Base-by-base conservation (phyloP, 2,329 filamentous ascomycete species). In the Penicillium sp. region DNA sequence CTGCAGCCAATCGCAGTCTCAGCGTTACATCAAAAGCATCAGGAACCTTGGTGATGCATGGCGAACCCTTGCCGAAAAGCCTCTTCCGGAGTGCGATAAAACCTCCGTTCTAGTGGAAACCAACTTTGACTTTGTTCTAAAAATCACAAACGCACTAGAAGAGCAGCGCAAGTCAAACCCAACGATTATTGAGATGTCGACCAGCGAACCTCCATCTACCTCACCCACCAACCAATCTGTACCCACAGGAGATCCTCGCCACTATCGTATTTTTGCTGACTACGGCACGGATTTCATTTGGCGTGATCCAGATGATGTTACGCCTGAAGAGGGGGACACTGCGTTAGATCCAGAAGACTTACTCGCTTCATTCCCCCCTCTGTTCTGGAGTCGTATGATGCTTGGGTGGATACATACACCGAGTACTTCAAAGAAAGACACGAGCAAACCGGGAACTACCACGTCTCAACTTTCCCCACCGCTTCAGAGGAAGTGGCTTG, bases 221-320 rank as follows among this genome's bases (percentile, higher is more conserved):
- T 23, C 29, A 27, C 8, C 53, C 13, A 49, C 27, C 25, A 33
- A 47, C 5, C 26, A 47, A n/a, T 29, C 26, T 26, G 1, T n/a
- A 37, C 23, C 45, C 27, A 47, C 23, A 26, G 19, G 52, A 26
- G 1, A 7, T 11, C 49, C 46, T n/a, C 57, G 52, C 1, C 59
- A 63, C 42, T 67, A 63, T 25, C 58, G 60, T 10, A 67, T 64
- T 14, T 59, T 62, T 33, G 44, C 63, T 10, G 66, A 67, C 21
- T 63, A 60, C 31, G 58, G 60, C 21, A 62, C 61, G 8, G 55
- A 55, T 16, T 65, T 65, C 14, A 54, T 67, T 9, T 65, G 56
- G 62, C 59, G 54, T 8, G 53, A 58, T 8, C n/a, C 31, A 0
- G 50, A 59, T 16, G 59, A 63, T 29, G 31, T 61, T 16, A 39